Conservation (phyloP, 2,329 filamentous ascomycete species). For the Nigrospora osmanthi region DNA sequence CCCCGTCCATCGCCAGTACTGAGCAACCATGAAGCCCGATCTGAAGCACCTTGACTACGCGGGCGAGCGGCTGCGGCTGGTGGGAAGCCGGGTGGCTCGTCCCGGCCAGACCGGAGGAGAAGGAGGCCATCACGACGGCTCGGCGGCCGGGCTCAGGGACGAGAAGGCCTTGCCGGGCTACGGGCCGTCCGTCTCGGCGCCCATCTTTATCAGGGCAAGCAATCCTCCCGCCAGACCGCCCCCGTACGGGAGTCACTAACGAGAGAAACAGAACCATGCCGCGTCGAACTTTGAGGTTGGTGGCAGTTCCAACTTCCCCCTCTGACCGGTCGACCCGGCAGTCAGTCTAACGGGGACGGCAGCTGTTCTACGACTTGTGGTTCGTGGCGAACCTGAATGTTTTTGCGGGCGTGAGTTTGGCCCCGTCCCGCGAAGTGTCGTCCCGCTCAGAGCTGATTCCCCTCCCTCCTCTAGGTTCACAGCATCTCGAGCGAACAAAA, state of each 20-base stretch:
- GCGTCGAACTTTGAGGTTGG: slow-evolving; percentile 15
- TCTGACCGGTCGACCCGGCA: background rate
- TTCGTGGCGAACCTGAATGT: slow-evolving; percentile 59
- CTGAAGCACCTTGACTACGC: slow-evolving; percentile 12
- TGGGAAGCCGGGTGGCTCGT: slow-evolving; percentile 9
- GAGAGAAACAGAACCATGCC: slow-evolving; percentile 8
- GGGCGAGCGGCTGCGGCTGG: slow-evolving; percentile 11
- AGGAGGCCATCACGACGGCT: too few relatives aligned
- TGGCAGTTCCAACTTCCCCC: background rate
- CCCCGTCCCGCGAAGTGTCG: background rate
- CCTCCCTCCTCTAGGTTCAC: slow-evolving; percentile 10
- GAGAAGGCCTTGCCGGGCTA: background rate
- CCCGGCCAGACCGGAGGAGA: too few relatives aligned
- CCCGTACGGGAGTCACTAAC: slow-evolving; percentile 3
- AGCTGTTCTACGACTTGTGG: slow-evolving; percentile 54
- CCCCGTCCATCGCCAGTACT: too few relatives aligned
- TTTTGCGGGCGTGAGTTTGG: slow-evolving; percentile 38
- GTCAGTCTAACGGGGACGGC: slow-evolving; percentile 16
- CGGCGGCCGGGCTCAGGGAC: too few relatives aligned
- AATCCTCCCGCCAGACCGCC: background rate
- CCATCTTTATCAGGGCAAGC: background rate
- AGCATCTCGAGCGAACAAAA: slow-evolving; percentile 14
- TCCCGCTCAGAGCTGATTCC: background rate
- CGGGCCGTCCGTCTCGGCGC: background rate
- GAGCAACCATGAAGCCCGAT: background rate